These are phyloP conservation scores for Malbranchea zuffiana DNA, from an alignment of 2,329 filamentous ascomycete species.

Conservation along the genomic window DNA sequence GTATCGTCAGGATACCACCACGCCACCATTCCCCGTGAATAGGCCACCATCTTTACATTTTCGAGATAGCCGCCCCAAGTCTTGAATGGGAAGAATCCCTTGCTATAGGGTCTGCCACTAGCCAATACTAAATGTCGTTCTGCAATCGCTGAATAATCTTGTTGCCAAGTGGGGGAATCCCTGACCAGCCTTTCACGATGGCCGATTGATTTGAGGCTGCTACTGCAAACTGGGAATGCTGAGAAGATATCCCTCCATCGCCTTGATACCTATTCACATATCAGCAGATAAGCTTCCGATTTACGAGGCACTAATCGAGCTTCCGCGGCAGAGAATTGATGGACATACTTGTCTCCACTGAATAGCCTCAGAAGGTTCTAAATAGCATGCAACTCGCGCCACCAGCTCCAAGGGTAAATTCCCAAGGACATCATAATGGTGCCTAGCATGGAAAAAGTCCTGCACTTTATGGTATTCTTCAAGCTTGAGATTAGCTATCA, in stretches of 20 bases:
- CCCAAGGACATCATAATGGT: slow-evolving; percentile 27
- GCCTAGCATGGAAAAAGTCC: slow-evolving; percentile 15
- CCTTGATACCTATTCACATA: slow-evolving; percentile 29
- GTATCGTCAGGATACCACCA: not conserved
- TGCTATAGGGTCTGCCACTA: slow-evolving; percentile 17
- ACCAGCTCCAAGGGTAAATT: slow-evolving; percentile 26
- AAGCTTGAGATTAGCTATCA: slow-evolving; percentile 21
- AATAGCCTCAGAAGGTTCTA: slow-evolving; percentile 23
- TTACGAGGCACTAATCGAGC: no score
- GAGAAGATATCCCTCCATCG: slow-evolving; percentile 25
- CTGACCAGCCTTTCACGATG: not conserved
- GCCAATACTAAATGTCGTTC: slow-evolving; percentile 19
- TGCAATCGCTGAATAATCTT: slow-evolving; percentile 15
- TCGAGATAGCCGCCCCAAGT: not conserved
- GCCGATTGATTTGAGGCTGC: slow-evolving; percentile 11
- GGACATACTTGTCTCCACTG: slow-evolving; percentile 22
- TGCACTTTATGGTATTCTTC: slow-evolving; percentile 26
- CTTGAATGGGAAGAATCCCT: slow-evolving; percentile 3
- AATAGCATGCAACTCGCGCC: slow-evolving; percentile 19
- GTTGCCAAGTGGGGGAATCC: slow-evolving; percentile 2
- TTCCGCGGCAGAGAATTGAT: no score
- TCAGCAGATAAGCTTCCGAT: no score
- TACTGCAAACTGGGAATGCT: slow-evolving; percentile 16
- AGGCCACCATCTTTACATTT: not conserved
- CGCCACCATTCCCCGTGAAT: slow-evolving; percentile 3